Evolutionary conservation across 306 rosid genomes (phyloP).

Genomic region (Lablab purpureus): DNA sequence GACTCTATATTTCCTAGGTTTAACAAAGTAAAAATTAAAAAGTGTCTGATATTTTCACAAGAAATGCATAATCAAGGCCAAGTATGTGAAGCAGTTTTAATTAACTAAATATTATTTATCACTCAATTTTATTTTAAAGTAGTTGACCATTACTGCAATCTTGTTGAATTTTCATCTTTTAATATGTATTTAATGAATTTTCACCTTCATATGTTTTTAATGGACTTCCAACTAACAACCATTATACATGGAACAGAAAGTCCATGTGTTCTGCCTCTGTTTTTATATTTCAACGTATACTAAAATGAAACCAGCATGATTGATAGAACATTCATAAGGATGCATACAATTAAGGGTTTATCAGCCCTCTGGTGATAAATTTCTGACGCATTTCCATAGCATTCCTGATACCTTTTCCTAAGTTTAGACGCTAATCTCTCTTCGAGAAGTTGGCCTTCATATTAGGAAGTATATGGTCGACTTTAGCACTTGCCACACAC

Average conservation of each 20-base stretch:
- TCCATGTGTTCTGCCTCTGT: neutral
- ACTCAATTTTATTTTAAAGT: neutral
- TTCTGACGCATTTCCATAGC: neutral
- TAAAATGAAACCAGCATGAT: constrained; percentile 19
- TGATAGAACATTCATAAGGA: constrained; percentile 5
- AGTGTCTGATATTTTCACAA: constrained; percentile 5
- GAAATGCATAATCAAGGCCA: neutral
- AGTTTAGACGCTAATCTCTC: neutral
- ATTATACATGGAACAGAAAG: constrained; percentile 1
- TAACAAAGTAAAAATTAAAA: neutral
- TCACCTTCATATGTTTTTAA: constrained; percentile 1
- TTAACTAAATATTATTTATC: neutral
- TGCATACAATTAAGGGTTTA: neutral
- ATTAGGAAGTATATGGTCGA: constrained; percentile 27
- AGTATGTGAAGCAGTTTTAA: neutral
- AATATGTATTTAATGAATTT: neutral
- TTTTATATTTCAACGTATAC: neutral
- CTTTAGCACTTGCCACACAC: constrained; percentile 2
- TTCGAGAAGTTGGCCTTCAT: neutral
- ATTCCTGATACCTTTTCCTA: constrained; percentile 15
- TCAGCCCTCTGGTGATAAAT: neutral
- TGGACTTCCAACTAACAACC: constrained; percentile 3
- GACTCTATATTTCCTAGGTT: neutral
- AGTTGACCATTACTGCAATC: neutral
- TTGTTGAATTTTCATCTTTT: constrained; percentile 14